Evolutionary conservation across 129 eudicot genomes (phyloP).

Genomic region (Centella asiatica): DNA sequence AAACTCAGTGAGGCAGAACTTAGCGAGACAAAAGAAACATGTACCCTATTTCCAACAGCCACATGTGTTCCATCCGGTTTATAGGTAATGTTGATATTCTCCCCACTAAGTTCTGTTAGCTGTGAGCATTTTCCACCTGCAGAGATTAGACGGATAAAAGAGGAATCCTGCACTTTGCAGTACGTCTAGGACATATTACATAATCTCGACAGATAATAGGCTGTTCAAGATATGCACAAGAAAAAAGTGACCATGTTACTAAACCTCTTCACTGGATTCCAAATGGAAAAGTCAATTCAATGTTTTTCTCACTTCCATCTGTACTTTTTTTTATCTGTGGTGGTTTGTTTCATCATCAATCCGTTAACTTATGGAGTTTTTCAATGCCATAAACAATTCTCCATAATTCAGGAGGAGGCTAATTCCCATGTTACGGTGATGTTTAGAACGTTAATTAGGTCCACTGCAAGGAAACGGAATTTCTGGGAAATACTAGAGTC

Average conservation of each 20-base stretch:
- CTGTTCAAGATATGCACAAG: neutral
- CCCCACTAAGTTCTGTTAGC: conserved; percentile 94
- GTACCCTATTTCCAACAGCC: conserved; percentile 98
- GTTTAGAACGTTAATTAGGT: neutral
- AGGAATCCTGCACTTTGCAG: too few relatives aligned
- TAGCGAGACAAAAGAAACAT: neutral
- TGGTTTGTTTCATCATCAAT: too few relatives aligned
- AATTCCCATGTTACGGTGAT: too few relatives aligned
- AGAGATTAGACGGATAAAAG: conserved; percentile 5
- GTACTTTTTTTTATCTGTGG: too few relatives aligned
- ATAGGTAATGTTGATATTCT: conserved; percentile 89
- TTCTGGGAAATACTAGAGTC: neutral
- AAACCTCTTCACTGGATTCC: too few relatives aligned
- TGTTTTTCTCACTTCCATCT: too few relatives aligned
- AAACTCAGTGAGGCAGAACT: neutral
- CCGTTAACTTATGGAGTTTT: too few relatives aligned
- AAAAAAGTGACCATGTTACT: too few relatives aligned
- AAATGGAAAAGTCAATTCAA: too few relatives aligned
- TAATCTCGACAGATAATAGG: neutral
- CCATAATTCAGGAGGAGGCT: too few relatives aligned
- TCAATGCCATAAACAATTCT: too few relatives aligned
- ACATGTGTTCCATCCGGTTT: conserved; percentile 91
- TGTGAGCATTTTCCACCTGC: conserved; percentile 97
- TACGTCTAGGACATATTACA: neutral
- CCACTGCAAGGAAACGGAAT: neutral